Evolutionary conservation across 2,329 filamentous ascomycete species (phyloP), one percentile per base, ranked within the genome.

Genomic region (Dryadomyces sulphureus): DNA sequence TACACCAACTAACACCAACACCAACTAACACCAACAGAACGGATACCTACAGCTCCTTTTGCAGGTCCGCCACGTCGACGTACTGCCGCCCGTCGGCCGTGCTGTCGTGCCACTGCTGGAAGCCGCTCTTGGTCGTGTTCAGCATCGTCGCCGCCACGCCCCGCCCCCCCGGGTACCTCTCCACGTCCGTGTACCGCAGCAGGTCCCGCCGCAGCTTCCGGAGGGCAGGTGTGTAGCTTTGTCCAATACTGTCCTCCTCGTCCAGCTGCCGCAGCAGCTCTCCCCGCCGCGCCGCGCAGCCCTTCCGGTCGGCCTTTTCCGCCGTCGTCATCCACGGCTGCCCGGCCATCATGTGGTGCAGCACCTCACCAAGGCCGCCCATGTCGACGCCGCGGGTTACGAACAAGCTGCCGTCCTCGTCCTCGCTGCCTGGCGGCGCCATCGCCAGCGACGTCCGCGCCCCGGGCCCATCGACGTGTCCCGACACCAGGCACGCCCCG

Each of bases 291-390:
- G 35, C 32, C 19, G 14, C 8, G 27, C 38, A n/a, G 9, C 8
- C 20, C 22, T 14, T 12, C 7, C 16, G 22, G n/a, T 45, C n/a
- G 9, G 2, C 16, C 16, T 19, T 34, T 2, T 41, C 38, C 24
- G 27, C 24, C 16, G 12, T 7, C 11, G 30, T 30, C 21, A 42
- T 46, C 45, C 45, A 46, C n/a, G 19, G 20, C 38, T 24, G 34
- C 7, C 59, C 59, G 8, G 54, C 56, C 65, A 69, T 69, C 66
- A 69, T 68, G 43, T 55, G 58, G 50, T 62, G 64, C 40, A 69
- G 49, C 24, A 65, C 52, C 16, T 49, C 54, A 30, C 64, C 66
- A 25, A 69, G 56, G 22, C 59, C 56, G 53, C 54, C 62, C 30
- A 67, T 52, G 45, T 69, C 66, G 34, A 58, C 57, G 20, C 57